Conservation (phyloP, 2,329 filamentous ascomycete genomes). For the Pochonia chlamydosporia region DNA sequence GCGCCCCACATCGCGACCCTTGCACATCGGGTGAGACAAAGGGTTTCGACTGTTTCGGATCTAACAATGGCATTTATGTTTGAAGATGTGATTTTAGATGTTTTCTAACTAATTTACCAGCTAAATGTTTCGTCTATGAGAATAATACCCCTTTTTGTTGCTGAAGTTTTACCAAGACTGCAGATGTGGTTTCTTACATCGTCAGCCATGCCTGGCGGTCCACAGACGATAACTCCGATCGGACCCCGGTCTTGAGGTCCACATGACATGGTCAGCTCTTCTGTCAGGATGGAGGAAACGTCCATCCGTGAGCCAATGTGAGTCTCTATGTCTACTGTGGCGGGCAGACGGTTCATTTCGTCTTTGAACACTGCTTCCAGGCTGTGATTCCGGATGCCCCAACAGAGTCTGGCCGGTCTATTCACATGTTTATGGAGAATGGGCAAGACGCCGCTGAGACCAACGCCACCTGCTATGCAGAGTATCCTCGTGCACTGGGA, state of each 20-base stretch:
- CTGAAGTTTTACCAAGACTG: conserved; percentile 13
- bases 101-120: conserved; percentile 14
- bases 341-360: conserved; percentile 11
- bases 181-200: conserved; percentile 19
- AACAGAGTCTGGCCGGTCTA: conserved; percentile 16
- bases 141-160: conserved; percentile 15
- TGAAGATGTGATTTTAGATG: too few species aligned
- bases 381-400: conserved; percentile 16
- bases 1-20: neutral
- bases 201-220: conserved; percentile 23
- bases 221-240: conserved; percentile 22
- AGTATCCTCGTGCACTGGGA: conserved; percentile 19
- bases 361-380: conserved; percentile 12
- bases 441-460: conserved; percentile 24
- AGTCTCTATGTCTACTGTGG: conserved; percentile 15
- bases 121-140: conserved; percentile 21
- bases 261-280: conserved; percentile 11
- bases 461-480: conserved; percentile 26
- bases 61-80: neutral
- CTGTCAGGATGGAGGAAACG: conserved; percentile 15
- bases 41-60: neutral
- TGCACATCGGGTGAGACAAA: neutral
- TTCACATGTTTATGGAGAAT: conserved; percentile 12
- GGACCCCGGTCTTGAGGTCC: conserved; percentile 12
- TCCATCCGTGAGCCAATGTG: conserved; percentile 17